Percentiles rank a stretch among this genome's conserved stretches.
phyloP scores from a whole-genome alignment of 2,329 filamentous ascomycete species.

The Fusarium globosum region DNA sequence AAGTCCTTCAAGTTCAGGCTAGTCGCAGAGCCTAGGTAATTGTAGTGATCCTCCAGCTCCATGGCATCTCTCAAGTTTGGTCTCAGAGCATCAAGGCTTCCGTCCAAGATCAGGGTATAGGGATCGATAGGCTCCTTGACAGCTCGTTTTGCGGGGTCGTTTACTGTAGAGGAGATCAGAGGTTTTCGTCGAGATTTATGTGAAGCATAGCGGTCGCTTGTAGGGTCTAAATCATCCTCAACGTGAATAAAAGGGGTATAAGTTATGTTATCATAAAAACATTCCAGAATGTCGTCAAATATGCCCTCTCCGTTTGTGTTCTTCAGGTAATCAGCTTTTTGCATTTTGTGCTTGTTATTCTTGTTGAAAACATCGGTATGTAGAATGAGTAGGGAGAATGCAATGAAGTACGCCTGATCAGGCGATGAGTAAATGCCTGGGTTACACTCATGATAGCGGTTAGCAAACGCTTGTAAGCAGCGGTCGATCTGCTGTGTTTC shows the following conservation, averaged over 20 bases:
- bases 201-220: conserved; percentile 76
- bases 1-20: conserved; percentile 82
- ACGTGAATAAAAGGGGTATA: conserved; percentile 99
- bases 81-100: conserved; percentile 83
- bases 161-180: conserved; percentile 72
- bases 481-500: conserved; percentile 98
- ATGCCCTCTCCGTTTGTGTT: conserved; percentile 93
- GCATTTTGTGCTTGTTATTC: conserved; percentile 99
- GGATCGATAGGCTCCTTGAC: conserved; percentile 91
- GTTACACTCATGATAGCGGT: conserved; percentile 98
- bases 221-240: conserved; percentile 88
- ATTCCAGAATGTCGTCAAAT: conserved; percentile 92
- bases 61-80: conserved; percentile 93
- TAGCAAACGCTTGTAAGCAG: conserved; percentile 92
- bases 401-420: conserved; percentile 98
- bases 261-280: conserved; percentile 98
- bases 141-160: conserved; percentile 65
- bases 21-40: conserved; percentile 81
- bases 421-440: conserved; percentile 91
- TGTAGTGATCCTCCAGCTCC: conserved; percentile 90
- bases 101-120: conserved; percentile 92
- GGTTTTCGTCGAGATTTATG: conserved; percentile 78
- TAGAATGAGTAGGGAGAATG: conserved; percentile 94
- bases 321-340: conserved; percentile 93
- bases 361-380: conserved; percentile 99